Evolutionary conservation across 202 grass and related monocot species (phyloP), one percentile per base, ranked within the genome.

Genomic region (Zoysia matrella): DNA sequence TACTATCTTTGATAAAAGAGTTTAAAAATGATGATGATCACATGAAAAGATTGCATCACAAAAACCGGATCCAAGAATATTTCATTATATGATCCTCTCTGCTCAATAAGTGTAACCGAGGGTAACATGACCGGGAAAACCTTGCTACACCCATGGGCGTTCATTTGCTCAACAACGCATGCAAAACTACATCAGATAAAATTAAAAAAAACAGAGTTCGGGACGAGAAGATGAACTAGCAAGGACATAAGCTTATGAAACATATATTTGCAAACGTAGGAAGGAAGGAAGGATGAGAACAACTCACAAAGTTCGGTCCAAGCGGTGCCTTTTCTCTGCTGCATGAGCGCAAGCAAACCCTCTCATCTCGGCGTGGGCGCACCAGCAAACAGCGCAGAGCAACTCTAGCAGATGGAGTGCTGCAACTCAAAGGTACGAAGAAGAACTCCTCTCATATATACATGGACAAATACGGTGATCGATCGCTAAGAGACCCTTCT

Each of bases 221-320:
- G 54, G 76, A 30, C 50, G 30, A 7, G 1, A 80, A 57, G 14
- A 65, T 13, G 41, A 50, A 41, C 11, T 45, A 22, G 16, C 22
- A 22, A 22, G 41, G 11, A 11, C 42, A 69, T 8, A 57, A 74
- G 16, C 7, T 60, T 8, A 40, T 4, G 36, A 42, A 71, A 7
- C 12, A 68, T 0, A 51, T 22, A 6, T 40, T 16, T 60, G 18
- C 44, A 50, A 50, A 80, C 47, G 80, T 5, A 48, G 14, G 57
- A 12, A 56, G 66, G 22, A 22, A n/a, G n/a, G 52, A 22, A 22
- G 0, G 22, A 44, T 1, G 2, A 81, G 22, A 50, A 2, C 1
- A 60, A 86, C 88, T 90, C 80, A 90, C 88, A 65, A 74, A 65
- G 88, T 83, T 75, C 80, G 70, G 8, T 86, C 88, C 45, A 80